These are phyloP conservation scores for Neurospora discreta DNA, from an alignment of 495 filamentous ascomycete species.

Conservation along the genomic window DNA sequence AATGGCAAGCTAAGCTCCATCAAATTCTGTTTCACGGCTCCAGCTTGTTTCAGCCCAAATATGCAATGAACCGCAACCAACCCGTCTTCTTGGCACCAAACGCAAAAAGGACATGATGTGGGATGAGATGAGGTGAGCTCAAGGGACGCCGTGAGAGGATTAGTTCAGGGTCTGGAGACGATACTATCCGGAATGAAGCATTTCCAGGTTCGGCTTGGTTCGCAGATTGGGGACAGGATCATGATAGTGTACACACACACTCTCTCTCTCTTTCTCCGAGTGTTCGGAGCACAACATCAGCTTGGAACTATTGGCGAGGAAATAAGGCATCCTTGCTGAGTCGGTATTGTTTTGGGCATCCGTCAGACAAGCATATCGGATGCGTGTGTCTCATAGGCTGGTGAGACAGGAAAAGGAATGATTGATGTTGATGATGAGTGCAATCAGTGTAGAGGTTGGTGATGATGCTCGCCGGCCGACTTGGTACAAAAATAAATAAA, in stretches of 20 bases:
- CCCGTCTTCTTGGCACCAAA: background rate
- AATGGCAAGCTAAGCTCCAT: background rate
- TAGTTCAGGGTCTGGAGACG: background rate
- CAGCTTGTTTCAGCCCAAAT: constrained; percentile 3
- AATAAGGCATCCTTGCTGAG: background rate
- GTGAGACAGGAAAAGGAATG: background rate
- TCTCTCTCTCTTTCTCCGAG: too few species aligned
- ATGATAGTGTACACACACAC: background rate
- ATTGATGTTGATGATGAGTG: background rate
- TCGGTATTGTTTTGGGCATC: background rate
- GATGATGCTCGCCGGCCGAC: background rate
- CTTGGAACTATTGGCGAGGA: background rate
- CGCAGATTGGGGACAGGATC: background rate
- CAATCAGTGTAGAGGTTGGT: background rate
- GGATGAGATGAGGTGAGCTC: background rate
- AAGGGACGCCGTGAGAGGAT: background rate
- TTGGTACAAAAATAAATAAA: background rate
- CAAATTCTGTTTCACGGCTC: constrained; percentile 3
- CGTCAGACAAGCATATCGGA: background rate
- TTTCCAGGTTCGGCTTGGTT: background rate
- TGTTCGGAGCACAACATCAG: background rate
- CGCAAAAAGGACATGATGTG: background rate
- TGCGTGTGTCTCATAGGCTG: background rate
- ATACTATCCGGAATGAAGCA: background rate
- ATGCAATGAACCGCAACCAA: background rate